Conservation (phyloP, 306 rosid species). For the Quercus glauca region DNA sequence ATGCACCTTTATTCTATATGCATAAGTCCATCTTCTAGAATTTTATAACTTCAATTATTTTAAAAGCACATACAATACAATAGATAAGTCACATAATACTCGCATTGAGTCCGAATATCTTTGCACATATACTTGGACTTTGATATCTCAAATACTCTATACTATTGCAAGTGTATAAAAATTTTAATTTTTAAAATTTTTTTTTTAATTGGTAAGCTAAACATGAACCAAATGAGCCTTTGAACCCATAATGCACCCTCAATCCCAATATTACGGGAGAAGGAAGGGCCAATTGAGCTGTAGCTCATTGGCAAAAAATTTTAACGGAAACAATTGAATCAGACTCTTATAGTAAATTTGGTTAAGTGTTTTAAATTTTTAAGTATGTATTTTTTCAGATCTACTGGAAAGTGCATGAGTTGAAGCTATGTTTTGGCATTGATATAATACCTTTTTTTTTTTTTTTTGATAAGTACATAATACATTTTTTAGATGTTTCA, state of each 20-base stretch:
- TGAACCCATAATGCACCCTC: too few species aligned
- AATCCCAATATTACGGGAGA: too few species aligned
- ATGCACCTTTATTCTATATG: too few species aligned
- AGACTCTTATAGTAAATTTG: background rate
- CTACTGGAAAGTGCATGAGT: background rate
- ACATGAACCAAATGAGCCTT: too few species aligned
- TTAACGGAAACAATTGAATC: background rate
- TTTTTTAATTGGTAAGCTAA: too few species aligned
- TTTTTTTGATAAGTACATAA: background rate
- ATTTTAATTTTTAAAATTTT: too few species aligned
- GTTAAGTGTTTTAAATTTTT: background rate
- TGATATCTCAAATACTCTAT: background rate
- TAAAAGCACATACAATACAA: background rate
- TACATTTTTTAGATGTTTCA: background rate
- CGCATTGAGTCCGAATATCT: background rate
- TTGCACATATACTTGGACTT: background rate
- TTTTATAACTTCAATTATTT: background rate
- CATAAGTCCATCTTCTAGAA: too few species aligned
- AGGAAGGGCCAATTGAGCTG: too few species aligned
- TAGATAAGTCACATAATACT: background rate
- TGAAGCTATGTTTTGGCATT: background rate
- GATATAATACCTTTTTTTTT: background rate
- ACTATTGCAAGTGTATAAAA: background rate
- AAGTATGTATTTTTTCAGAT: background rate
- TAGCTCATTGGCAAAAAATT: background rate